Conservation (phyloP, 768 basidiomycete species). For the Filobasidium floriforme region DNA sequence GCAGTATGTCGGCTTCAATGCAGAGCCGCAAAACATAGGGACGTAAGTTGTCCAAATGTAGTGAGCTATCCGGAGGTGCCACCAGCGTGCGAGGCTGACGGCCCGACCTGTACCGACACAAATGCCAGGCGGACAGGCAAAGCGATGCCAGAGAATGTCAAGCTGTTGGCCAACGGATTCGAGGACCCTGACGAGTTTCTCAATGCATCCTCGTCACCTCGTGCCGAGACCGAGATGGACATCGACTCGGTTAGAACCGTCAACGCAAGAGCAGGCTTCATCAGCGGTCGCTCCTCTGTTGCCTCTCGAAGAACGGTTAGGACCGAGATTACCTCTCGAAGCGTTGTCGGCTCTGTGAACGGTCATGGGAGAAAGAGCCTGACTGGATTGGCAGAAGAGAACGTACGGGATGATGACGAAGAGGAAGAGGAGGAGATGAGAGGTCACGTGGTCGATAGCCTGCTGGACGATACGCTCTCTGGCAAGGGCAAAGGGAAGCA, state of each 20-base stretch:
- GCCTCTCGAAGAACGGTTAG: not conserved
- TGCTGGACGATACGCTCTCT: not conserved
- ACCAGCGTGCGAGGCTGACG: too few species aligned
- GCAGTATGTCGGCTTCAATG: constrained; percentile 35
- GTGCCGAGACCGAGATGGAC: not conserved
- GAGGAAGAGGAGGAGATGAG: not conserved
- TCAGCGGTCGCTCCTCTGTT: not conserved
- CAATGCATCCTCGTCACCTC: constrained; percentile 22
- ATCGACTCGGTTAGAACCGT: not conserved
- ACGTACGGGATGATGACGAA: not conserved
- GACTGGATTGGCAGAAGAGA: not conserved
- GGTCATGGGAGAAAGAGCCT: not conserved
- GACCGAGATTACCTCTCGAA: not conserved
- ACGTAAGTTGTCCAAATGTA: constrained; percentile 31
- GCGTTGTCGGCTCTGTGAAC: not conserved
- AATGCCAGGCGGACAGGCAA: constrained; percentile 37
- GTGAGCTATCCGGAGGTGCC: too few species aligned
- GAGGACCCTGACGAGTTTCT: constrained; percentile 45
- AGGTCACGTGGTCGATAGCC: not conserved
- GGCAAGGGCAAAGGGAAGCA: not conserved
- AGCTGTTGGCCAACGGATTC: constrained; percentile 38
- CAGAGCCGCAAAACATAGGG: constrained; percentile 38
- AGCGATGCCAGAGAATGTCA: constrained; percentile 39
- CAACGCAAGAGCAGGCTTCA: not conserved
- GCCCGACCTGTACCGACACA: not conserved